Evolutionary conservation across 2,329 filamentous ascomycete genomes (phyloP).

Genomic region (Plectosphaerella sp.): DNA sequence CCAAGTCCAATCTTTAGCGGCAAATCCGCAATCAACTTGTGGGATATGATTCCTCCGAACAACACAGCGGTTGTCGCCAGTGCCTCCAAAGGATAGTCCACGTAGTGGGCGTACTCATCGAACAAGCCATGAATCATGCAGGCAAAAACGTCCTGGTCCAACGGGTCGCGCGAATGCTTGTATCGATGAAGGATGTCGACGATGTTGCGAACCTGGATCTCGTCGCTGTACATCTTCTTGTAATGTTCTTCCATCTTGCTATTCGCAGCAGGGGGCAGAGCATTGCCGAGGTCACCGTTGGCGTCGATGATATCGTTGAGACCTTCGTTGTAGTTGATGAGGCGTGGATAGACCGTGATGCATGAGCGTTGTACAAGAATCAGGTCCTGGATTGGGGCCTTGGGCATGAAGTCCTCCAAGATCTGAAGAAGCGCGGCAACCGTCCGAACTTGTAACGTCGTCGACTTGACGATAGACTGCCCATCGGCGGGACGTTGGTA

Average conservation of each 20-base stretch:
- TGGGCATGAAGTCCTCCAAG: slow-evolving; percentile 64
- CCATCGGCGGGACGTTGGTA: slow-evolving; percentile 67
- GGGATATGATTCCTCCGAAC: slow-evolving; percentile 94
- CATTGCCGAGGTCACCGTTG: slow-evolving; percentile 78
- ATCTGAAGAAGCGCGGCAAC: slow-evolving; percentile 77
- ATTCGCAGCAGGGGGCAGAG: slow-evolving; percentile 73
- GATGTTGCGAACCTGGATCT: slow-evolving; percentile 80
- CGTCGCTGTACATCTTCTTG: slow-evolving; percentile 94
- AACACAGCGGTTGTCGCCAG: slow-evolving; percentile 92
- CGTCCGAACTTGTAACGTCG: slow-evolving; percentile 73
- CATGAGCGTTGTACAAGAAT: slow-evolving; percentile 80
- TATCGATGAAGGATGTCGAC: slow-evolving; percentile 80
- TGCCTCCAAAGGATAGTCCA: slow-evolving; percentile 93
- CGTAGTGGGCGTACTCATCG: slow-evolving; percentile 94
- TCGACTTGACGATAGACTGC: slow-evolving; percentile 49
- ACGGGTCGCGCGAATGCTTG: slow-evolving; percentile 78
- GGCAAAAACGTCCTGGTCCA: slow-evolving; percentile 91
- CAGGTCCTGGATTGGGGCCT: slow-evolving; percentile 60
- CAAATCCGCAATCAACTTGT: slow-evolving; percentile 83
- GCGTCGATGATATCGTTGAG: slow-evolving; percentile 87
- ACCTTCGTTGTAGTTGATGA: slow-evolving; percentile 95
- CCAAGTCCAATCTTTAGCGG: slow-evolving; percentile 90
- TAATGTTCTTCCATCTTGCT: slow-evolving; percentile 96
- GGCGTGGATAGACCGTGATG: slow-evolving; percentile 84
- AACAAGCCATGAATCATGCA: slow-evolving; percentile 99